Evolutionary conservation across 257 asterid species (phyloP), one percentile per base, ranked within the genome.

Genomic region (Solanum neorickii): DNA sequence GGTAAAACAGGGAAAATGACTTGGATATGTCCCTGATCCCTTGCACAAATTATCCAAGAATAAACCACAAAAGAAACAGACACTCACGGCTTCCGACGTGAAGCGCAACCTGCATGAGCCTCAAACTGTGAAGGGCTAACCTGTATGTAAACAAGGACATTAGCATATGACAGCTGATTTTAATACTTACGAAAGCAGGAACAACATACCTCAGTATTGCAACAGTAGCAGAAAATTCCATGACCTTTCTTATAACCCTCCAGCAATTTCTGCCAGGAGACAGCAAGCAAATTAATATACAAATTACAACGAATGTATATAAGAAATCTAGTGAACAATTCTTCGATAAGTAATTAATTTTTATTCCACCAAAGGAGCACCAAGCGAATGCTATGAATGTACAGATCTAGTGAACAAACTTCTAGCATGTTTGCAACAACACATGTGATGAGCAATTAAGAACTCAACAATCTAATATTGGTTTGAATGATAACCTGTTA

Each of bases 21-120:
- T 25, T 15, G 66, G 18, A 78, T 15, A 78, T 78, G 42, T 46
- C 66, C 66, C 25, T 59, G 9, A 65, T 62, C 39, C 39, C 39
- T 37, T 37, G 6, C 39, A 37, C 39, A 37, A 37, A 37, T 37
- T 37, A 37, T 80, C 68, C 41, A 47, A 47, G 44, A 47, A 47
- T 80, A 80, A 80, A 80, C 29, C 68, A 80, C 68, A 47, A 46
- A 70, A 85, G 65, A 86, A 86, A 46, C 11, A 11, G 47, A 72
- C 20, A 92, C 99, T 93, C 89, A 96, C 99, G 99, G 99, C 91
- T 96, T 97, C 83, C 98, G 93, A 31, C 98, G 97, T 25, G 99
- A 92, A 89, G 95, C 91, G 87, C 88, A 93, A 85, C 98, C 99
- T 83, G 99, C 99, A 96, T 96, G 99, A 66, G 93, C 93, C 94